Base-by-base conservation (phyloP, 495 filamentous ascomycete genomes). In the Aspergillus campestris region DNA sequence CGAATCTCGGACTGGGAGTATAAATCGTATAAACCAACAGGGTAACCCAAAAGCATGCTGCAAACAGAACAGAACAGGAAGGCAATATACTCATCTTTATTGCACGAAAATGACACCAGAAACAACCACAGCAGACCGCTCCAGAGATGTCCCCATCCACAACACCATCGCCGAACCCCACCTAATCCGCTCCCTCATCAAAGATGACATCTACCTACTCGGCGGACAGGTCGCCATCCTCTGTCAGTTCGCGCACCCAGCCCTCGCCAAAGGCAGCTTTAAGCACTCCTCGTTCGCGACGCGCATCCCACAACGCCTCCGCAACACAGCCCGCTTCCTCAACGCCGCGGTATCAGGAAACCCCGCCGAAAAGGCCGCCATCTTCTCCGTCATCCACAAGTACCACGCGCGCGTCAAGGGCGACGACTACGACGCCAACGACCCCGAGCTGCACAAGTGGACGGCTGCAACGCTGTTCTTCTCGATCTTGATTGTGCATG, bases 381-480 rank as follows among this genome's bases (percentile, higher is more conserved):
- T 51, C 30, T 55, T 50, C 40, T 28, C 39, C 15, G 40, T 55
- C 6, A 55, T 55, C 28, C 52, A 51, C 18, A 46, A 41, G 32
- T 50, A 47, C 18, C 53, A 56, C 27, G 35, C 45, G 1, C 45
- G 53, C 3, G 48, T 56, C 6, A 52, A 52, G 27, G 53, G 53
- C 3, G 49, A 48, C 0, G 53, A 47, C 35, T 56, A 56, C 33
- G 39, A 42, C 31, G 53, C 53, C 8, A 40, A 56, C 34, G 52
- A 56, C 14, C 45, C 48, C 7, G 48, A 51, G 41, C 49, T 56
- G 9, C 53, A 56, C 30, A 47, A 48, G 18, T 56, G 49, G 53
- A 51, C 48, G 6, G 53, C 53, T 3, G 53, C 53, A 1, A 56
- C 53, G 9, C 31, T 56, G 31, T 52, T 51, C 34, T 38, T 48